A percentile compares a stretch with the other conserved stretches of the same genome.
phyloP scores from a whole-genome alignment of 306 rosid genomes.

The Adenanthera pavonina region DNA sequence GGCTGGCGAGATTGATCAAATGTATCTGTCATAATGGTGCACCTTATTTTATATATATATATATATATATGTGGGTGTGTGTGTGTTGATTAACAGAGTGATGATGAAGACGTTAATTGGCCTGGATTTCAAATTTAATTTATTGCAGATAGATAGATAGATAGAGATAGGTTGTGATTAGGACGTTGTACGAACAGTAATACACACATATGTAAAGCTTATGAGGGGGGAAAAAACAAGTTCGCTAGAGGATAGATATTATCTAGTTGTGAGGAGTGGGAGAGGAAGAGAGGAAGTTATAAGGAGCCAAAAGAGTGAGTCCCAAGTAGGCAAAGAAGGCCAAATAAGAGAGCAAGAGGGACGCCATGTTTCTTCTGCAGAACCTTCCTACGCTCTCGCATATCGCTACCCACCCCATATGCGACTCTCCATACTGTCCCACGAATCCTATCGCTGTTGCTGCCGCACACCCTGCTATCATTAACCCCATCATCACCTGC shows the following conservation, averaged over 20 bases:
- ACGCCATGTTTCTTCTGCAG: slow-evolving; percentile 53
- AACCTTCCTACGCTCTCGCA: slow-evolving; percentile 60
- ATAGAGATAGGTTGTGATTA: too few species aligned
- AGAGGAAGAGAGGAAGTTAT: slow-evolving; percentile 31
- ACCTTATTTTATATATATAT: neutral
- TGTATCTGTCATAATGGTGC: neutral
- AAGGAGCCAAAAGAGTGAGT: slow-evolving; percentile 50
- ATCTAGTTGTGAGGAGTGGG: neutral
- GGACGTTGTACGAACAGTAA: neutral
- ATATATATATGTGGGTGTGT: too few species aligned
- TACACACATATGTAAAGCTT: neutral
- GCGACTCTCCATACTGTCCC: slow-evolving; percentile 59
- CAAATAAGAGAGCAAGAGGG: slow-evolving; percentile 56
- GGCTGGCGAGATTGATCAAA: neutral
- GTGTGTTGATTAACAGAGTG: neutral
- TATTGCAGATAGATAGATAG: neutral
- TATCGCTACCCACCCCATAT: slow-evolving; percentile 55
- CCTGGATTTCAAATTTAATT: neutral
- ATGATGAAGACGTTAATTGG: neutral
- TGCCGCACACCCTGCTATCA: slow-evolving; percentile 71
- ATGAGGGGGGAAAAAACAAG: too few species aligned
- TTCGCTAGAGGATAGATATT: too few species aligned
- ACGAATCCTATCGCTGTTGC: slow-evolving; percentile 70
- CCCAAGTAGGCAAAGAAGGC: slow-evolving; percentile 61
- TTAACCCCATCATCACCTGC: slow-evolving; percentile 60